phyloP scores from a whole-genome alignment of 2,329 filamentous ascomycete species.

The Cladosporium sp. region DNA sequence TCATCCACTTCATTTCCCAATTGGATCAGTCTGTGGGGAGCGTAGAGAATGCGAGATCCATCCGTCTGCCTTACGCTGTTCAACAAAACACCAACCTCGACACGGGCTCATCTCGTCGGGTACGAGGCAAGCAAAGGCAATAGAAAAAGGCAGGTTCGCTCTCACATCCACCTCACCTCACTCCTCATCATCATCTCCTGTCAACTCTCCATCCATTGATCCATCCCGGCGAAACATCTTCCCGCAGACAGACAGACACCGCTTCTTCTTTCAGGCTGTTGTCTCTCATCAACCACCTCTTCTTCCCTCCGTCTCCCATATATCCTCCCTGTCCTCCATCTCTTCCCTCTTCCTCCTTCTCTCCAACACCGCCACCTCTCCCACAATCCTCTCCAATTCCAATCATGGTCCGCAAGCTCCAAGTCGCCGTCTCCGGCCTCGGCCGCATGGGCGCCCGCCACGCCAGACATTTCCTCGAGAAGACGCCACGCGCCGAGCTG shows the following conservation, averaged over 20 bases:
- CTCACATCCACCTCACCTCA: not conserved
- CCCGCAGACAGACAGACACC: constrained; percentile 5
- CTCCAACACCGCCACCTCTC: not conserved
- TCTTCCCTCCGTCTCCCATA: not conserved
- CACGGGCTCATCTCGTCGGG: no score
- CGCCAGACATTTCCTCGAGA: constrained; percentile 44
- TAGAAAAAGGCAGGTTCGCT: constrained; percentile 11
- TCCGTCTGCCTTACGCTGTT: constrained; percentile 10
- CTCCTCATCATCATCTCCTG: not conserved
- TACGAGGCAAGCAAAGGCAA: not conserved
- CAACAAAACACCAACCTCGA: no score
- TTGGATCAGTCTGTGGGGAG: constrained; percentile 1
- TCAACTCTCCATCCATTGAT: not conserved
- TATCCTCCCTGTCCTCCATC: not conserved
- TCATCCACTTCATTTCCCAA: no score
- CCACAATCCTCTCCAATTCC: not conserved
- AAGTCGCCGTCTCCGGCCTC: constrained; percentile 44
- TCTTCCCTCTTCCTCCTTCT: not conserved
- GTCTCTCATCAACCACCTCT: not conserved
- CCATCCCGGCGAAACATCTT: constrained; percentile 1
- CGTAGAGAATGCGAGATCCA: constrained; percentile 11
- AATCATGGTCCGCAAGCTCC: constrained; percentile 36
- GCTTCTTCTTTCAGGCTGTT: constrained; percentile 1
- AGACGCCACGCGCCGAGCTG: constrained; percentile 43
- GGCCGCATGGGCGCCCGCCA: constrained; percentile 49